Conservation (phyloP, 257 asterid species). For the Solanum virginianum region DNA sequence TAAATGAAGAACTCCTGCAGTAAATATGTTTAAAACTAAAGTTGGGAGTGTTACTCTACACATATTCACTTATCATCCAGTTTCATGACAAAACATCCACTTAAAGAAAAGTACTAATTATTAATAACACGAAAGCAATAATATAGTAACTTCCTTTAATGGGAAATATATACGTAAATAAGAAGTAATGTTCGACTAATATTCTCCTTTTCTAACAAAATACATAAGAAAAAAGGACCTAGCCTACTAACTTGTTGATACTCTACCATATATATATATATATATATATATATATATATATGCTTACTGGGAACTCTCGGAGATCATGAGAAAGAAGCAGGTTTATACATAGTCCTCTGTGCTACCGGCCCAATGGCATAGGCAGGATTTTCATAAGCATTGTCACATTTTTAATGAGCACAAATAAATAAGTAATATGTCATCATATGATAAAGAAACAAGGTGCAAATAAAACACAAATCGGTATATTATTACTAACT, state of each 20-base stretch:
- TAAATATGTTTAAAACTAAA: neutral
- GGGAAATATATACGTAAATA: neutral
- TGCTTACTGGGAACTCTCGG: neutral
- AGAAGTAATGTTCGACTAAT: neutral
- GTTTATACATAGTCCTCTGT: neutral
- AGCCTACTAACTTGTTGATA: neutral
- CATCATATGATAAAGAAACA: neutral
- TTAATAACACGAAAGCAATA: neutral
- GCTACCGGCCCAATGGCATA: neutral
- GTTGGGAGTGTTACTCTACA: neutral
- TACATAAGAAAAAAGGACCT: neutral
- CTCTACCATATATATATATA: neutral
- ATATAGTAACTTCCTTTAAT: neutral
- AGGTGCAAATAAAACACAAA: neutral
- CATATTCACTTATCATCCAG: neutral
- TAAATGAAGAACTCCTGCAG: neutral
- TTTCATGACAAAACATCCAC: neutral
- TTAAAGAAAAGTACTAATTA: neutral
- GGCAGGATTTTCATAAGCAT: neutral
- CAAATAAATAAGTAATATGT: neutral
- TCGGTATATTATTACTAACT: neutral
- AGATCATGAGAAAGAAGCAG: neutral
- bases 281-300: neutral
- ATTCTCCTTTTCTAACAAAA: neutral
- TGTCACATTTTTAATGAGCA: neutral